Evolutionary conservation across 2,329 filamentous ascomycete genomes (phyloP).

Genomic region (Neoascochyta sp.): DNA sequence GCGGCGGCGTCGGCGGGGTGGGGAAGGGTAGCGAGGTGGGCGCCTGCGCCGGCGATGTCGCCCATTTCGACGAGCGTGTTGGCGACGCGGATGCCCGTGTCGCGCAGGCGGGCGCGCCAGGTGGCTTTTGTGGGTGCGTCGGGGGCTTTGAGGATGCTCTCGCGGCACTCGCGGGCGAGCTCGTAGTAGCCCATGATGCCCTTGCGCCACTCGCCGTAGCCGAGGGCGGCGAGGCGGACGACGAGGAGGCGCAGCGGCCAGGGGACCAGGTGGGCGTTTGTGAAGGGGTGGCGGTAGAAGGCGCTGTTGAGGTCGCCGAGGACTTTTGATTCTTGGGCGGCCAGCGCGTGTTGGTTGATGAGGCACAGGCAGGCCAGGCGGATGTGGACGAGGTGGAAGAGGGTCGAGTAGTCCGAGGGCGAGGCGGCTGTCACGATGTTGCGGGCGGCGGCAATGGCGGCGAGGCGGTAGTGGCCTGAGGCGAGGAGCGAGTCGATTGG

Average conservation of each 20-base stretch:
- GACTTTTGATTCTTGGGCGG: slow-evolving; percentile 59
- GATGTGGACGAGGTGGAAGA: slow-evolving; percentile 76
- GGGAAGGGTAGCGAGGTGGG: slow-evolving; percentile 64
- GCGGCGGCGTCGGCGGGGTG: slow-evolving; percentile 24
- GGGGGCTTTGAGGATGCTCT: slow-evolving; percentile 47
- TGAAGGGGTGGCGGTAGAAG: slow-evolving; percentile 48
- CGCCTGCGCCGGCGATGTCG: slow-evolving; percentile 73
- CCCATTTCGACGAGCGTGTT: slow-evolving; percentile 79
- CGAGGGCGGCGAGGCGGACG: slow-evolving; percentile 78
- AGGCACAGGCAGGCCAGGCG: slow-evolving; percentile 79
- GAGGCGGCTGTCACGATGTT: slow-evolving; percentile 52
- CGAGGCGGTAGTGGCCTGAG: slow-evolving; percentile 73
- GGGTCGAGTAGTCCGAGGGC: slow-evolving; percentile 58
- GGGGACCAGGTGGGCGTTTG: slow-evolving; percentile 60
- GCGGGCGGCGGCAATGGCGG: slow-evolving; percentile 65
- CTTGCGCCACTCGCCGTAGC: slow-evolving; percentile 77
- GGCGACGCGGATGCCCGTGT: slow-evolving; percentile 65
- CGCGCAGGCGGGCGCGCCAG: slow-evolving; percentile 70
- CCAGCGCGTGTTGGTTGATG: slow-evolving; percentile 59
- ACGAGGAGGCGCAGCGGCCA: slow-evolving; percentile 83
- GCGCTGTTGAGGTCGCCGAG: slow-evolving; percentile 61
- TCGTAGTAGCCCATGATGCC: slow-evolving; percentile 91
- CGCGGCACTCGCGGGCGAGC: slow-evolving; percentile 72
- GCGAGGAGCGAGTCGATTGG: slow-evolving; percentile 66
- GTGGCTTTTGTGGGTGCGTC: slow-evolving; percentile 54